Percentiles rank a stretch among this genome's conserved stretches.
Conservation (phyloP, 768 basidiomycete species). For the Sistotremastrum niveocremeum region DNA sequence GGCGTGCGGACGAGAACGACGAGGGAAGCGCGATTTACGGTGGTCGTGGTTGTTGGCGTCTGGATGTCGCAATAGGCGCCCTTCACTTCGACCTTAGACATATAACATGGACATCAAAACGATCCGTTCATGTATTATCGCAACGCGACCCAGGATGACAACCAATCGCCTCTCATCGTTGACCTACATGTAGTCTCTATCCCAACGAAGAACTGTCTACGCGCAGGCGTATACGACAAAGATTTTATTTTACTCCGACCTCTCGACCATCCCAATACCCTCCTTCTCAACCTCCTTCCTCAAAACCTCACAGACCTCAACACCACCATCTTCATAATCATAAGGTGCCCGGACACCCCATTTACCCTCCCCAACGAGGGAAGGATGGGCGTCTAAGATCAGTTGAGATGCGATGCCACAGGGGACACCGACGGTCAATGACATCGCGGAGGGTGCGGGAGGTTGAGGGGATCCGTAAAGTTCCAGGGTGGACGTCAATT, state of each 20-base stretch:
- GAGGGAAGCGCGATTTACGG: too few species aligned
- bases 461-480: slow-evolving; percentile 59
- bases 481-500: slow-evolving; percentile 82
- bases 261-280: slow-evolving; percentile 62
- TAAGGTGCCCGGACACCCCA: slow-evolving; percentile 77
- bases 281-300: slow-evolving; percentile 54
- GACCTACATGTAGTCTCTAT: too few species aligned
- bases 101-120: too few species aligned
- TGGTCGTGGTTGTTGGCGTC: too few species aligned
- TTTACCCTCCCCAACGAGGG: slow-evolving; percentile 26
- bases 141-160: too few species aligned
- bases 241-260: slow-evolving; percentile 34
- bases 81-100: too few species aligned
- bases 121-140: too few species aligned
- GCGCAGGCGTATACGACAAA: too few species aligned
- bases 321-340: slow-evolving; percentile 69
- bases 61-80: too few species aligned
- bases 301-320: slow-evolving; percentile 68
- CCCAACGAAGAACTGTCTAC: too few species aligned
- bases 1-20: too few species aligned
- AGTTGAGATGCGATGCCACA: slow-evolving; percentile 91
- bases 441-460: slow-evolving; percentile 78
- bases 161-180: too few species aligned
- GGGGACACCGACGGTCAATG: slow-evolving; percentile 79
- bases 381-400: slow-evolving; percentile 73